Evolutionary conservation across 257 asterid genomes (phyloP).

Genomic region (Solanum microdontum): DNA sequence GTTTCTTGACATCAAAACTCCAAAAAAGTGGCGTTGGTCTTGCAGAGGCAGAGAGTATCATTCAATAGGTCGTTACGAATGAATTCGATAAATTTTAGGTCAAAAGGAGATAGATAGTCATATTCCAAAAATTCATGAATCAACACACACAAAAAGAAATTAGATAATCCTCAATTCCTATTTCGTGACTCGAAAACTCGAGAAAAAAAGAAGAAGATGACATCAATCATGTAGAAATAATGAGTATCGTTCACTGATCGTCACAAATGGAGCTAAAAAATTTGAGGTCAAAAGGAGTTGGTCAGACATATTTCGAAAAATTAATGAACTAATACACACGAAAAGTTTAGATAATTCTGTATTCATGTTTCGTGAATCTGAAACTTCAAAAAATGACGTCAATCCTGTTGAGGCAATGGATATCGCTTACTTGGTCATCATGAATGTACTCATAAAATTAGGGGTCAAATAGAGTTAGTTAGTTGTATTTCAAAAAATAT

Average conservation of each 20-base stretch:
- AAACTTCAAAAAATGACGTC: no score
- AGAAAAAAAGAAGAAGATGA: not conserved
- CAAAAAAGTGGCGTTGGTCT: not conserved
- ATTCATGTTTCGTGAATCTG: not conserved
- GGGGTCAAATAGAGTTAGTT: not conserved
- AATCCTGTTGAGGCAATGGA: fast-evolving
- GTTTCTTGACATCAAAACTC: fast-evolving
- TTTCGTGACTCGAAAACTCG: not conserved
- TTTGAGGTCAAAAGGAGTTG: not conserved
- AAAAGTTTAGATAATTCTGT: no score
- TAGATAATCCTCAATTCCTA: not conserved
- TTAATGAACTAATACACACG: no score
- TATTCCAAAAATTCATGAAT: not conserved
- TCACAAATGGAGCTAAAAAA: fast-evolving
- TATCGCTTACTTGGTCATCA: not conserved
- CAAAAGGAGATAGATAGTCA: fast-evolving
- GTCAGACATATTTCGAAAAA: no score
- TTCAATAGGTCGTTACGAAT: no score
- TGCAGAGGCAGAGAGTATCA: no score
- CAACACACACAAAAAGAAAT: fast-evolving
- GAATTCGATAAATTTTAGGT: not conserved
- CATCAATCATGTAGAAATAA: not conserved
- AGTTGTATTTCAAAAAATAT: no score
- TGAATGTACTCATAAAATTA: not conserved
- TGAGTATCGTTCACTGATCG: not conserved